Conservation (phyloP, 1,284 basidiomycete species). For the Lentinula novae-zelandiae region DNA sequence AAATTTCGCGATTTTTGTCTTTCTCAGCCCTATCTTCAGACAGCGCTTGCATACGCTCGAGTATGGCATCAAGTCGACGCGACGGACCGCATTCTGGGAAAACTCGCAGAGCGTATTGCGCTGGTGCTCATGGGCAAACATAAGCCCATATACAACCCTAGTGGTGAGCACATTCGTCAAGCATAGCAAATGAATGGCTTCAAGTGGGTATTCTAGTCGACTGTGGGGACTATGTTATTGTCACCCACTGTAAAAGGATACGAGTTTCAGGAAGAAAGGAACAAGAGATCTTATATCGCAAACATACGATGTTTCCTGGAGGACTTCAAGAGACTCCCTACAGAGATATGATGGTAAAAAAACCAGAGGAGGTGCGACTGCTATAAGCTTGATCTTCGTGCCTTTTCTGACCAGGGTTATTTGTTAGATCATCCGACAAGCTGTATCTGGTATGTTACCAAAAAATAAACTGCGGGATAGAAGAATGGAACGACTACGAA, state of each 20-base stretch:
- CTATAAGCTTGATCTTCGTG: background rate
- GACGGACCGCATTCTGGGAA: constrained; percentile 85
- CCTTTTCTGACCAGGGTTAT: constrained; percentile 5
- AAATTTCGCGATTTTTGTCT: background rate
- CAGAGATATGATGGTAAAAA: constrained; percentile 75
- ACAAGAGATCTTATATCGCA: constrained; percentile 84
- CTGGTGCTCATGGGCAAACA: constrained; percentile 98
- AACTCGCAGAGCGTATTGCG: constrained; percentile 92
- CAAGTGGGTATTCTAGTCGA: constrained; percentile 56
- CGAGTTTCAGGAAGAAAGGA: constrained; percentile 90
- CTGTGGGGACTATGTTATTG: constrained; percentile 96
- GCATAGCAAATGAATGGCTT: background rate
- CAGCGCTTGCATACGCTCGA: constrained; percentile 87
- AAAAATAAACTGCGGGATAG: constrained; percentile 92
- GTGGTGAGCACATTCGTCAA: constrained; percentile 48
- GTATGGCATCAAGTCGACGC: constrained; percentile 98
- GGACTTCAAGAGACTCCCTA: constrained; percentile 91
- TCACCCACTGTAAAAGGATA: constrained; percentile 86
- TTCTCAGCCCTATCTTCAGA: constrained; percentile 44
- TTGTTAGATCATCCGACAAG: constrained; percentile 85
- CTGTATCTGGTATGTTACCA: constrained; percentile 94
- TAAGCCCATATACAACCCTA: constrained; percentile 95
- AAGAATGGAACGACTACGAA: constrained; percentile 79
- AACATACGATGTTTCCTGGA: constrained; percentile 92
- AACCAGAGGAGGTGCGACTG: constrained; percentile 85